Percentiles rank a stretch among this genome's conserved stretches.
phyloP scores from a whole-genome alignment of 441 rosid genomes.

The Eutrema salsugineum region DNA sequence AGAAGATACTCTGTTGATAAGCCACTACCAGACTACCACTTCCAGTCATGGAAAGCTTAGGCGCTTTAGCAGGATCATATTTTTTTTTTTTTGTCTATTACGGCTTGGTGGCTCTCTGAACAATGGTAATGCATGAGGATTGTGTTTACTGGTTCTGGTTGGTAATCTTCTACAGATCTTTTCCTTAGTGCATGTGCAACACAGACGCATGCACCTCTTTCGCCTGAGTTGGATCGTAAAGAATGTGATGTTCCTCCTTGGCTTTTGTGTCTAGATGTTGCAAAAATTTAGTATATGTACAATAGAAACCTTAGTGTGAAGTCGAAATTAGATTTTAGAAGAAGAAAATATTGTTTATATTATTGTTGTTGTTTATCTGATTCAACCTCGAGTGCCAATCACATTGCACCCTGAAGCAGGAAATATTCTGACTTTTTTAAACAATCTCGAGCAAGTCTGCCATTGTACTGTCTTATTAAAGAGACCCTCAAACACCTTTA shows the following conservation, averaged over 20 bases:
- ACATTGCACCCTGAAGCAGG: constrained; percentile 85
- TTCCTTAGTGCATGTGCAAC: constrained; percentile 96
- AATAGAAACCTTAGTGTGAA: neutral
- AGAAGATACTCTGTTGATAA: constrained; percentile 92
- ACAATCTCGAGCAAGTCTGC: constrained; percentile 96
- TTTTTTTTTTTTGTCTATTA: constrained; percentile 87
- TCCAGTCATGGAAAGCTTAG: constrained; percentile 88
- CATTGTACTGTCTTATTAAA: too few relatives aligned
- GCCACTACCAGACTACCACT: constrained; percentile 95
- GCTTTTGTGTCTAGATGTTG: constrained; percentile 83
- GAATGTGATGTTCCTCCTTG: constrained; percentile 85
- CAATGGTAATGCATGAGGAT: constrained; percentile 92
- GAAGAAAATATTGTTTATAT: neutral
- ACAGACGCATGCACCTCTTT: constrained; percentile 95
- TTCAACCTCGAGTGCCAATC: constrained; percentile 93
- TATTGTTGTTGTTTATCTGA: constrained; percentile 51
- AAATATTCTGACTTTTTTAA: constrained; percentile 76
- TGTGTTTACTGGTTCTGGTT: constrained; percentile 82
- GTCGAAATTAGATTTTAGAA: neutral
- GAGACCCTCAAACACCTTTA: too few relatives aligned
- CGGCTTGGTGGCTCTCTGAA: constrained; percentile 99
- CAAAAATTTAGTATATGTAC: constrained; percentile 41
- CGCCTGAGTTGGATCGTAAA: constrained; percentile 83
- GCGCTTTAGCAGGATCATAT: constrained; percentile 90
- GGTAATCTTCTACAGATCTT: constrained; percentile 90